Conservation (phyloP, 2,329 filamentous ascomycete species). For the Shiraia bambusicola region DNA sequence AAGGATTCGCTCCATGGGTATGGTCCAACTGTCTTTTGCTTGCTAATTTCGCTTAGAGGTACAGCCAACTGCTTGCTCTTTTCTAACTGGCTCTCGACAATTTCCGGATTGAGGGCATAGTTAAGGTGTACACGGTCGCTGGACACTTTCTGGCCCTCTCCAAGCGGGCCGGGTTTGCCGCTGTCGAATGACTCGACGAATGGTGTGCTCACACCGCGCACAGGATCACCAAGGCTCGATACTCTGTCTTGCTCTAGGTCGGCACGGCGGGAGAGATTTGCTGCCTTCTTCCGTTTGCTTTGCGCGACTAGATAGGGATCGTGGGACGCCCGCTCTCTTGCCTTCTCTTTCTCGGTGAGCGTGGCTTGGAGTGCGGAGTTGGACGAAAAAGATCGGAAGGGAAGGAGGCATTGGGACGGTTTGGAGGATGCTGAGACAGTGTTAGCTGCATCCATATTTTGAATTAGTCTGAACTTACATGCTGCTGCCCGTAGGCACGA, state of each 20-base stretch:
- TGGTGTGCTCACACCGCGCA: slow-evolving; percentile 76
- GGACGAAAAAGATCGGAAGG: slow-evolving; percentile 60
- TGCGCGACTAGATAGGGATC: slow-evolving; percentile 84
- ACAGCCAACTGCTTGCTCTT: slow-evolving; percentile 69
- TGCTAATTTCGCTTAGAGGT: slow-evolving; percentile 45
- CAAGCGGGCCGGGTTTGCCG: slow-evolving; percentile 44
- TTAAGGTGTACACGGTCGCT: slow-evolving; percentile 61
- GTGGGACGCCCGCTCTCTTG: slow-evolving; percentile 62
- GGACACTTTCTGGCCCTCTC: slow-evolving; percentile 22
- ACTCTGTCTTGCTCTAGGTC: slow-evolving; percentile 67
- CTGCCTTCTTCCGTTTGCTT: slow-evolving; percentile 78
- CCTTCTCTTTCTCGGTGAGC: slow-evolving; percentile 44
- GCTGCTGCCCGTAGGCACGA: slow-evolving; percentile 47
- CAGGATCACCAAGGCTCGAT: slow-evolving; percentile 70
- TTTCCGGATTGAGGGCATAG: slow-evolving; percentile 68
- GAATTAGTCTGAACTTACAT: slow-evolving; percentile 24
- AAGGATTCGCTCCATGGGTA: slow-evolving; percentile 11
- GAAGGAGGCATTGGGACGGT: slow-evolving; percentile 51
- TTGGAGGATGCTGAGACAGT: slow-evolving; percentile 14
- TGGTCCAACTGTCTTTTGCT: slow-evolving; percentile 1
- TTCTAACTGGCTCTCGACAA: slow-evolving; percentile 66
- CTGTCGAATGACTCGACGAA: slow-evolving; percentile 81
- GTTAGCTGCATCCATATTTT: slow-evolving; percentile 1
- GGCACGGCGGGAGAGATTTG: slow-evolving; percentile 74
- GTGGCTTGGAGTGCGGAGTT: slow-evolving; percentile 63